phyloP scores from a whole-genome alignment of 768 basidiomycete species.

The Tulasnella sp. region DNA sequence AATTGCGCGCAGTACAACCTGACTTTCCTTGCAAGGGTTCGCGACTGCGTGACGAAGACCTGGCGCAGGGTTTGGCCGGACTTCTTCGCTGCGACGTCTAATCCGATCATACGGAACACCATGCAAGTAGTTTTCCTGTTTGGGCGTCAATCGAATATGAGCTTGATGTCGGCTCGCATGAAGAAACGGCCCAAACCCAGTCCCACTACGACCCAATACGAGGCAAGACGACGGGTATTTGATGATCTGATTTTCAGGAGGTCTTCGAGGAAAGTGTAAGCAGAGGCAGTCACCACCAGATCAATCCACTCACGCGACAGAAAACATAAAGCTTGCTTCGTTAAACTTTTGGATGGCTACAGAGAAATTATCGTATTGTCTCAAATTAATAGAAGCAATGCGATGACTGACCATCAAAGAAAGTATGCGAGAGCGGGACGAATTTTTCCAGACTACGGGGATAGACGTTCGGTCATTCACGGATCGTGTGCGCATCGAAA shows the following conservation, averaged over 20 bases:
- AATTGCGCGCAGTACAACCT: slow-evolving; percentile 60
- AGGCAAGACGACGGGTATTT: slow-evolving; percentile 60
- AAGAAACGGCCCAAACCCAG: slow-evolving; percentile 48
- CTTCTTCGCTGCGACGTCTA: slow-evolving; percentile 18
- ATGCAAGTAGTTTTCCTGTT: slow-evolving; percentile 31
- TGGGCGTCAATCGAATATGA: neutral
- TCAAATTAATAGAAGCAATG: neutral
- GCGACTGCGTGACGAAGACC: slow-evolving; percentile 30
- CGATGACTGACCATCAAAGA: slow-evolving; percentile 23
- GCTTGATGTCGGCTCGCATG: too few relatives aligned
- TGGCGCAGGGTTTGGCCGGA: neutral
- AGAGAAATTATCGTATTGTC: neutral
- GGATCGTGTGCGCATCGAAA: too few relatives aligned
- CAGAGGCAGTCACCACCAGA: neutral
- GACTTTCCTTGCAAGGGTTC: slow-evolving; percentile 63
- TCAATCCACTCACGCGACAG: slow-evolving; percentile 37
- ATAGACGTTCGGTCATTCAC: neutral
- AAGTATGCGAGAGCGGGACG: slow-evolving; percentile 44
- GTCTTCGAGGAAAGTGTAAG: slow-evolving; percentile 32
- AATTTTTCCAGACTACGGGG: slow-evolving; percentile 47
- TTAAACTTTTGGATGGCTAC: slow-evolving; percentile 52
- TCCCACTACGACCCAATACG: slow-evolving; percentile 68
- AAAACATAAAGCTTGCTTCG: slow-evolving; percentile 42
- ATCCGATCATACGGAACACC: slow-evolving; percentile 27
- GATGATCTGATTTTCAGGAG: slow-evolving; percentile 55